These are phyloP conservation scores for Combretum micranthum DNA, from an alignment of 345 rosid species.

Conservation along the genomic window DNA sequence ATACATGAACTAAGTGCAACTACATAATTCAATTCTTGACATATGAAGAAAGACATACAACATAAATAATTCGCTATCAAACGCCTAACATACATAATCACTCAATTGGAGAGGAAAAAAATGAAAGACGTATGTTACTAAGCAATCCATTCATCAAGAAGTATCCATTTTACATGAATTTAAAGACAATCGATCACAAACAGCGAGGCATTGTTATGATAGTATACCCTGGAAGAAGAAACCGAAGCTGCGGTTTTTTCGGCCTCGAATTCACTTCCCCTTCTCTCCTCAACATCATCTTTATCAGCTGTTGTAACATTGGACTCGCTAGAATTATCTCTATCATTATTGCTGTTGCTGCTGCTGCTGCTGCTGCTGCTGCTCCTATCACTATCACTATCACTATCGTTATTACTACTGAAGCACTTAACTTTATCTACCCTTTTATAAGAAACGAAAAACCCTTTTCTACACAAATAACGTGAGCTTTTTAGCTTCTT, in stretches of 20 bases:
- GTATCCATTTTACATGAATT: not conserved
- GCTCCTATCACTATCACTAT: not conserved
- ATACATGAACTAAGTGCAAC: too few species aligned
- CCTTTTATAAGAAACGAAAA: conserved; percentile 10
- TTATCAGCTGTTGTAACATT: conserved; percentile 31
- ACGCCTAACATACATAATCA: too few species aligned
- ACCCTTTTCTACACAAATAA: conserved; percentile 18
- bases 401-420: conserved; percentile 18
- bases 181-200: not conserved
- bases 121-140: too few species aligned
- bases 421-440: conserved; percentile 32
- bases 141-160: too few species aligned
- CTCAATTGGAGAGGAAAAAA: too few species aligned
- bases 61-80: too few species aligned
- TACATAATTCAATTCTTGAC: too few species aligned
- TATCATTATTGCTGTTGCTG: conserved; percentile 8
- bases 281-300: conserved; percentile 30
- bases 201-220: not conserved
- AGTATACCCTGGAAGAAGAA: conserved; percentile 50
- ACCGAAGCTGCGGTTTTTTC: conserved; percentile 36
- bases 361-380: conserved; percentile 2
- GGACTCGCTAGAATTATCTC: conserved; percentile 26
- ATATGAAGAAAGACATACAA: too few species aligned
- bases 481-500: conserved; percentile 14
- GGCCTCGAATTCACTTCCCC: conserved; percentile 29